Conservation (phyloP, 2,329 filamentous ascomycete genomes). For the Talaromyces sp. region DNA sequence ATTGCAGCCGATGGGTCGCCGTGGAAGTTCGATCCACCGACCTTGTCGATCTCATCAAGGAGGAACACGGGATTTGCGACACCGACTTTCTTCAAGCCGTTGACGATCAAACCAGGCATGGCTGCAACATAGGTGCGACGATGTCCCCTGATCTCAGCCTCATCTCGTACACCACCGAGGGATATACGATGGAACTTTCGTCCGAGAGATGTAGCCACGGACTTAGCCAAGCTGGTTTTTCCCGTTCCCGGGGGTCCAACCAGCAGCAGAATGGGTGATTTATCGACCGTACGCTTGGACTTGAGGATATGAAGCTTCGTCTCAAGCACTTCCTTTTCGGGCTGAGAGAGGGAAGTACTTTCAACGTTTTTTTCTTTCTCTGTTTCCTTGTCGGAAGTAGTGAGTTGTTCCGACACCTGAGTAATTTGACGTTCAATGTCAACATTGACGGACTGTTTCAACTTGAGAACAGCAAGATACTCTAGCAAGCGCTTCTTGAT, state of each 20-base stretch:
- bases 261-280: slow-evolving; percentile 90
- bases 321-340: slow-evolving; percentile 45
- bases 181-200: slow-evolving; percentile 97
- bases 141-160: slow-evolving; percentile 94
- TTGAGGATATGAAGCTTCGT: slow-evolving; percentile 73
- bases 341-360: slow-evolving; percentile 49
- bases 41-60: slow-evolving; percentile 96
- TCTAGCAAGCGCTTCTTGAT: slow-evolving; percentile 96
- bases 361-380: slow-evolving; percentile 50
- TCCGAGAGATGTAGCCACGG: slow-evolving; percentile 84
- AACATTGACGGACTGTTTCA: slow-evolving; percentile 88
- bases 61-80: slow-evolving; percentile 94
- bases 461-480: slow-evolving; percentile 89
- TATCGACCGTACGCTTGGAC: slow-evolving; percentile 83
- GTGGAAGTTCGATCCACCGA: slow-evolving; percentile 85
- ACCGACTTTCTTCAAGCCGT: slow-evolving; percentile 89
- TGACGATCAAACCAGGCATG: slow-evolving; percentile 96
- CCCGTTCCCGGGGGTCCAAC: slow-evolving; percentile 92
- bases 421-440: slow-evolving; percentile 74
- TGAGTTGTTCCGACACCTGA: slow-evolving; percentile 43
- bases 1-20: slow-evolving; percentile 95
- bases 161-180: slow-evolving; percentile 89
- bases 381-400: slow-evolving; percentile 35
- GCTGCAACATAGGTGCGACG: slow-evolving; percentile 94
- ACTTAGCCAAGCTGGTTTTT: slow-evolving; percentile 93